phyloP scores from a whole-genome alignment of 1,284 basidiomycete species.

The Neotropicomus parvogracilis region DNA sequence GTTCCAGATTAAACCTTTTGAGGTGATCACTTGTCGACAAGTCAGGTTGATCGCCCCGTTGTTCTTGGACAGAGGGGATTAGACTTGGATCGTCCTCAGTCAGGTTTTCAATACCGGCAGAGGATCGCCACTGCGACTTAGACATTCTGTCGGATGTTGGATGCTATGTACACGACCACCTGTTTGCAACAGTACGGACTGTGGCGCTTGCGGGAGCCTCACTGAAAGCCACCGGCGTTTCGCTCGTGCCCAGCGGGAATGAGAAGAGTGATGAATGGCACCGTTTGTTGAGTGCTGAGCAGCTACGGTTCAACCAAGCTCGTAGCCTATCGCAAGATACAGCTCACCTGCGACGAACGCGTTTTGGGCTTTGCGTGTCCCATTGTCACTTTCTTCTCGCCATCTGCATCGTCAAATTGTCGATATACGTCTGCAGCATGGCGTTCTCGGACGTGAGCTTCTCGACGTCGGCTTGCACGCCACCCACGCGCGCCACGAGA shows the following conservation, averaged over 20 bases:
- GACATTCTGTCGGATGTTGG: background rate
- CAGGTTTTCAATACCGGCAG: background rate
- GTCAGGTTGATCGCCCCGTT: background rate
- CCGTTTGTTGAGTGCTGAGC: no score
- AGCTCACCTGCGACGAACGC: constrained; percentile 8
- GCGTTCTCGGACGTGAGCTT: constrained; percentile 76
- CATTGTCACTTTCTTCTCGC: constrained; percentile 57
- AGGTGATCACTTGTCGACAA: background rate
- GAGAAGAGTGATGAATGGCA: background rate
- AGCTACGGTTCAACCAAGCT: background rate
- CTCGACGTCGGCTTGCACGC: constrained; percentile 70
- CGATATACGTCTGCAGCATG: constrained; percentile 83
- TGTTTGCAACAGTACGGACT: background rate
- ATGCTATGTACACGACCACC: constrained; percentile 16
- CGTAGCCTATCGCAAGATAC: background rate
- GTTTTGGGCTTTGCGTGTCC: background rate
- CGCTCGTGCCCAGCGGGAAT: no score
- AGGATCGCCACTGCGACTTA: background rate
- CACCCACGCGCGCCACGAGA: constrained; percentile 61
- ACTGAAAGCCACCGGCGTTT: no score
- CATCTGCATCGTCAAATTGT: constrained; percentile 82
- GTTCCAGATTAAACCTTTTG: background rate
- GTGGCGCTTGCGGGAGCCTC: no score
- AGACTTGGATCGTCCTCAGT: background rate
- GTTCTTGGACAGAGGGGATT: no score